Percentiles rank a stretch among this genome's conserved stretches.
Conservation (phyloP, 1,139 yeast genomes). For the Nadsonia starkeyi-henricii region DNA sequence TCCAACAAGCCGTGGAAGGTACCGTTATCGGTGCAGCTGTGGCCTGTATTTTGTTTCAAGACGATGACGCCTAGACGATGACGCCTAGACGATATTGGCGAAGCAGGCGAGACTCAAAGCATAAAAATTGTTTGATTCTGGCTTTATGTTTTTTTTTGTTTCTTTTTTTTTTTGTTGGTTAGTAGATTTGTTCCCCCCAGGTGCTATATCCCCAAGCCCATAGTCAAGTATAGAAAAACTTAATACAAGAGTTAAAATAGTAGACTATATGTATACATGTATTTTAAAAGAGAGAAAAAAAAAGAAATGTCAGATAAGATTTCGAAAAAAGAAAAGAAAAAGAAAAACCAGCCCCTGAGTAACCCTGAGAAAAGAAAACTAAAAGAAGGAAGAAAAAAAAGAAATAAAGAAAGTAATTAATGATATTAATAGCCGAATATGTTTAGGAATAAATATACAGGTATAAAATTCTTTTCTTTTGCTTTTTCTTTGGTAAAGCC, state of each 20-base stretch:
- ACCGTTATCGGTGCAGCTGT: slow-evolving; percentile 4
- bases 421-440: no score
- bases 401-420: no score
- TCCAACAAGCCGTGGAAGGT: slow-evolving; percentile 1
- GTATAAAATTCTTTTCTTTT: no score
- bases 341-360: background rate
- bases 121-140: no score
- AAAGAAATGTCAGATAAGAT: background rate
- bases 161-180: no score
- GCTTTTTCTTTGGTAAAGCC: no score
- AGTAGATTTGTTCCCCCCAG: background rate
- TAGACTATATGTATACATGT: background rate
- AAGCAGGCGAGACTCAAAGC: no score
- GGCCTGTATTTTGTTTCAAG: slow-evolving; percentile 1
- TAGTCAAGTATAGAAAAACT: background rate
- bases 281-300: background rate
- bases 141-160: no score
- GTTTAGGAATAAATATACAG: no score
- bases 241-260: background rate
- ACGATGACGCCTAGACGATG: background rate
- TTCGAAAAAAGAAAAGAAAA: background rate
- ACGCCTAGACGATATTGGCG: background rate
- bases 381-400: no score
- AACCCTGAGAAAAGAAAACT: no score
- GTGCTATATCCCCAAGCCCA: no score